phyloP scores from a whole-genome alignment of 108 stramenopile genomes.

The Pseudonitzschia delicatissima region DNA sequence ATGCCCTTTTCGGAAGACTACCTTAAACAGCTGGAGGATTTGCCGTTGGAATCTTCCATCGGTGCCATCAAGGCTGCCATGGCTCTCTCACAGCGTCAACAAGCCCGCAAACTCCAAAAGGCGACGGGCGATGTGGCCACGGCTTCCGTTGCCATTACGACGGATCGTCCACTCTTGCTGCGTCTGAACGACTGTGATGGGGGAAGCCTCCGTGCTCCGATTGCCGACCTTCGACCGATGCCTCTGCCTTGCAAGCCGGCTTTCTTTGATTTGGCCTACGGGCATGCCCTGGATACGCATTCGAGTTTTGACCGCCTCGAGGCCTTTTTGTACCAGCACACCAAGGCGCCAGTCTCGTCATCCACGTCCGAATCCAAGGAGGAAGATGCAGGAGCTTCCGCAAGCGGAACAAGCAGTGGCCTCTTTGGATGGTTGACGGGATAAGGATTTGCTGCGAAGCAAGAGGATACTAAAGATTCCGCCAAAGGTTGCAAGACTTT shows the following conservation, averaged over 20 bases:
- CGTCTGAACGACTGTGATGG: conserved; percentile 66
- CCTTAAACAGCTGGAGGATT: conserved; percentile 47
- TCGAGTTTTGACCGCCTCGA: conserved; percentile 49
- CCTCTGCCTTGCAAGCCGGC: conserved; percentile 66
- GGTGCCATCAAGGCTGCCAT: conserved; percentile 31
- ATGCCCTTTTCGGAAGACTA: conserved; percentile 56
- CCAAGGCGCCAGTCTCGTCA: neutral
- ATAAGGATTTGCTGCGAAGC: too few relatives aligned
- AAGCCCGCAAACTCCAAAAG: conserved; percentile 16
- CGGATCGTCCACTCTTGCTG: conserved; percentile 49
- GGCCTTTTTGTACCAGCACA: conserved; percentile 41
- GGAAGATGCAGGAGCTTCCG: conserved; percentile 14
- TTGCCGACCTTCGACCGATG: conserved; percentile 28
- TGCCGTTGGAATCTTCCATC: conserved; percentile 21
- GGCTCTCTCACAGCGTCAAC: conserved; percentile 28
- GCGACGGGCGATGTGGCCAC: neutral
- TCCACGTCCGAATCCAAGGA: neutral
- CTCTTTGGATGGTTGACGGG: conserved; percentile 49
- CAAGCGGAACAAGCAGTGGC: conserved; percentile 21
- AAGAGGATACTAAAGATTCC: too few relatives aligned
- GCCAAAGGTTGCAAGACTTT: too few relatives aligned
- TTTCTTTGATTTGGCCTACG: conserved; percentile 77
- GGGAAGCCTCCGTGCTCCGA: conserved; percentile 29
- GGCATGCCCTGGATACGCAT: conserved; percentile 44
- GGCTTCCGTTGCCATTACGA: neutral